These are phyloP conservation scores for Lachancea kluyveri DNA, from an alignment of 805 yeast genomes.

Conservation along the genomic window DNA sequence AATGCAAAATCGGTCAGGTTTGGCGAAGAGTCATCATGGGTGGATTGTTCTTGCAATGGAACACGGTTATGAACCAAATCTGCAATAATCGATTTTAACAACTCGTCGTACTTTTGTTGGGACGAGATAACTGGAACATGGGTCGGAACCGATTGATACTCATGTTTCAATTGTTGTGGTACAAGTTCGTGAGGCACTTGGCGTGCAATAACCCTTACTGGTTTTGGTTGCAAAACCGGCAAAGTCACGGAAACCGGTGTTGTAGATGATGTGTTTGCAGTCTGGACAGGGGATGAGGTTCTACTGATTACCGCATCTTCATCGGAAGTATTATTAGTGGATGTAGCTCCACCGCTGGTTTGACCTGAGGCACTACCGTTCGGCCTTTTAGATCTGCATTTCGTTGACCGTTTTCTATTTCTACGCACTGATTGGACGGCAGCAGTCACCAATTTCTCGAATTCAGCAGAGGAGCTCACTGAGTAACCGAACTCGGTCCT, in stretches of 20 bases:
- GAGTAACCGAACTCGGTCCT: slow-evolving; percentile 75
- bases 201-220: no score
- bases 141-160: not conserved
- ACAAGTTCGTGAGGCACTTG: slow-evolving; percentile 3
- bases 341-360: no score
- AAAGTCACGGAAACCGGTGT: no score
- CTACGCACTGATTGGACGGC: slow-evolving; percentile 92
- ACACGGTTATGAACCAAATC: slow-evolving; percentile 21
- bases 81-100: slow-evolving; percentile 19
- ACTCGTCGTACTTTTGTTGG: slow-evolving; percentile 21
- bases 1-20: slow-evolving; percentile 27
- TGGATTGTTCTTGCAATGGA: slow-evolving; percentile 20
- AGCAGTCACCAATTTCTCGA: slow-evolving; percentile 84
- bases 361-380: slow-evolving; percentile 3
- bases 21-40: slow-evolving; percentile 14
- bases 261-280: not conserved
- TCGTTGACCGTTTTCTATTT: slow-evolving; percentile 65
- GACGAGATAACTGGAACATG: slow-evolving; percentile 7
- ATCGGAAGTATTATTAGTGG: no score
- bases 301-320: slow-evolving; percentile 1
- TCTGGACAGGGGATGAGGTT: slow-evolving; percentile 1
- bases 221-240: no score
- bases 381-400: slow-evolving; percentile 14
- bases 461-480: slow-evolving; percentile 53
- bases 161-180: slow-evolving; percentile 5